phyloP scores from a whole-genome alignment of 2,329 filamentous ascomycete genomes.

The Aspergillus nomiae region DNA sequence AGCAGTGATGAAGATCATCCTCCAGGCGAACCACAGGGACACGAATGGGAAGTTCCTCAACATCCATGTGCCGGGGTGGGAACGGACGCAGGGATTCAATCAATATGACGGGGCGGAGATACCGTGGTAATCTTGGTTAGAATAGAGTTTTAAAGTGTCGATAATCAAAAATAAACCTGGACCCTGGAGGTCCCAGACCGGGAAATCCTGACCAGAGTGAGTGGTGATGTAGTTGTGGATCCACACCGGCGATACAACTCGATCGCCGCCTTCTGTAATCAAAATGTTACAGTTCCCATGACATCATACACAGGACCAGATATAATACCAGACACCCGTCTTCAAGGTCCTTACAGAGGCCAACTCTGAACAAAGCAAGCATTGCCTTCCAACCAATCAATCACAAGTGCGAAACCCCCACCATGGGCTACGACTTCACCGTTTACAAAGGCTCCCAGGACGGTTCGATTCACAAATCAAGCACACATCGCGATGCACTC shows the following conservation, averaged over 20 bases:
- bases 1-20: slow-evolving; percentile 48
- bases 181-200: neutral
- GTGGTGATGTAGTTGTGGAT: slow-evolving; percentile 2
- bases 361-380: neutral
- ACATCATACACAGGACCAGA: neutral
- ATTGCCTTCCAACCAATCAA: neutral
- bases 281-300: neutral
- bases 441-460: slow-evolving; percentile 65
- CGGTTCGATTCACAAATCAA: slow-evolving; percentile 56
- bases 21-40: slow-evolving; percentile 36
- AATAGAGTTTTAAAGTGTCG: neutral
- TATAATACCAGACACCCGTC: neutral
- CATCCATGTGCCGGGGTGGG: slow-evolving; percentile 42
- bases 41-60: slow-evolving; percentile 54
- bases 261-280: too few relatives aligned
- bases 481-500: slow-evolving; percentile 45
- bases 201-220: neutral
- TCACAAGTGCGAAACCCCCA: too few relatives aligned
- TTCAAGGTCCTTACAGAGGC: neutral
- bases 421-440: slow-evolving; percentile 52
- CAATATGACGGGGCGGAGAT: slow-evolving; percentile 40
- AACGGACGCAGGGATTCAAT: slow-evolving; percentile 37
- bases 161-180: neutral
- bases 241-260: neutral
- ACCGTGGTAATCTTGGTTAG: slow-evolving; percentile 31